phyloP scores from a whole-genome alignment of 2,329 filamentous ascomycete genomes.

The Ceratocystis cacaofunesta region DNA sequence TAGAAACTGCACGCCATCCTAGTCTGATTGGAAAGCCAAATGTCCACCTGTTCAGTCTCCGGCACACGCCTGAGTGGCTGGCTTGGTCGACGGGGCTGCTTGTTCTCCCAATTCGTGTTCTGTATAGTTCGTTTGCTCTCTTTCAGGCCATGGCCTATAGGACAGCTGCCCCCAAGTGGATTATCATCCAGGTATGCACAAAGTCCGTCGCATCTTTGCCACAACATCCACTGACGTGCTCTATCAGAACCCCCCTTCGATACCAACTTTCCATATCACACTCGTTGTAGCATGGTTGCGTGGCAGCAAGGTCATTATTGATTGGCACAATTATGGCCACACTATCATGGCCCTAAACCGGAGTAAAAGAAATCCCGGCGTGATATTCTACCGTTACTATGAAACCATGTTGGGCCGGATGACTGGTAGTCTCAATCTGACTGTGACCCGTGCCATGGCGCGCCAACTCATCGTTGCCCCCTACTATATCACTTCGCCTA shows the following conservation, averaged over 20 bases:
- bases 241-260: slow-evolving; percentile 75
- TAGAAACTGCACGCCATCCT: slow-evolving; percentile 68
- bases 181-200: slow-evolving; percentile 58
- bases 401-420: slow-evolving; percentile 56
- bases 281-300: slow-evolving; percentile 58
- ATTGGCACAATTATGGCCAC: slow-evolving; percentile 99
- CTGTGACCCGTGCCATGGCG: slow-evolving; percentile 82
- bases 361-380: slow-evolving; percentile 52
- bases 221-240: not conserved
- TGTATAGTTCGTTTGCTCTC: slow-evolving; percentile 41
- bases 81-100: slow-evolving; percentile 30
- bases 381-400: slow-evolving; percentile 60
- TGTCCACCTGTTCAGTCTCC: slow-evolving; percentile 58
- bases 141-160: slow-evolving; percentile 58
- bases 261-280: slow-evolving; percentile 72
- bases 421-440: slow-evolving; percentile 59
- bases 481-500: slow-evolving; percentile 48
- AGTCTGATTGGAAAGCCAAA: slow-evolving; percentile 53
- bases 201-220: not conserved
- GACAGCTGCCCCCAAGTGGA: slow-evolving; percentile 62
- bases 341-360: slow-evolving; percentile 61
- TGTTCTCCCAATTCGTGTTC: slow-evolving; percentile 15
- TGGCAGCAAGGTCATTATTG: slow-evolving; percentile 69
- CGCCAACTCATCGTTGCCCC: slow-evolving; percentile 48
- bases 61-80: slow-evolving; percentile 50